Evolutionary conservation across 2,329 filamentous ascomycete genomes (phyloP), one percentile per base, ranked within the genome.

Genomic region (Xylariaceae sp.): DNA sequence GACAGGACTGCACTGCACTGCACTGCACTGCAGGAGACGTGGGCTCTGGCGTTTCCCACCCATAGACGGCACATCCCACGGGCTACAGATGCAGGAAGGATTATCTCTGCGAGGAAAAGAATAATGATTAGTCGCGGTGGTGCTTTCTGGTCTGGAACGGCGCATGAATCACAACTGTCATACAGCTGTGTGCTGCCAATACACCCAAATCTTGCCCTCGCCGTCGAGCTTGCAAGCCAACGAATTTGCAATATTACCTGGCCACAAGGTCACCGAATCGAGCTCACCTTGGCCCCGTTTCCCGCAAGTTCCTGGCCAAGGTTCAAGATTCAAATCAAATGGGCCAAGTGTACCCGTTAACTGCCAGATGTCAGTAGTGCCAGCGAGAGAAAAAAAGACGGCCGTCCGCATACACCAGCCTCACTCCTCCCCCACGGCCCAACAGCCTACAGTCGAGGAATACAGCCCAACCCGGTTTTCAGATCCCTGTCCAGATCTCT

Each of bases 401-500:
- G 65, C 54, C 54, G 26, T 55, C 55, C 57, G 59, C 65, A 63
- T 62, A 55, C 58, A 48, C 54, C 54, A 59, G 56, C 56, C 54
- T 62, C 56, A 40, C 44, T 45, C 50, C 46, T 52, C 49, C 46
- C 47, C 57, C 52, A 39, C 49, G 46, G 51, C 54, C 57, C 55
- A 60, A 59, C 59, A 43, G 51, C 50, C 47, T 59, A 9, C 47
- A 39, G 50, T 48, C 44, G 51, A 56, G 47, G 11, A 56, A 49
- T 55, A 53, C 47, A 50, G 46, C 57, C 60, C 54, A 59, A 53
- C 50, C 53, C 47, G 39, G 42, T 54, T 45, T 57, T 53, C 44
- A 54, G 45, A 57, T 40, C 57, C 53, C 49, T 62, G 57, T 52
- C 30, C n/a, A 50, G 56, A 51, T 59, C 58, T 57, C 43, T 53